phyloP scores from a whole-genome alignment of 1,284 basidiomycete genomes.

The Melampsora abietis-canadensis region DNA sequence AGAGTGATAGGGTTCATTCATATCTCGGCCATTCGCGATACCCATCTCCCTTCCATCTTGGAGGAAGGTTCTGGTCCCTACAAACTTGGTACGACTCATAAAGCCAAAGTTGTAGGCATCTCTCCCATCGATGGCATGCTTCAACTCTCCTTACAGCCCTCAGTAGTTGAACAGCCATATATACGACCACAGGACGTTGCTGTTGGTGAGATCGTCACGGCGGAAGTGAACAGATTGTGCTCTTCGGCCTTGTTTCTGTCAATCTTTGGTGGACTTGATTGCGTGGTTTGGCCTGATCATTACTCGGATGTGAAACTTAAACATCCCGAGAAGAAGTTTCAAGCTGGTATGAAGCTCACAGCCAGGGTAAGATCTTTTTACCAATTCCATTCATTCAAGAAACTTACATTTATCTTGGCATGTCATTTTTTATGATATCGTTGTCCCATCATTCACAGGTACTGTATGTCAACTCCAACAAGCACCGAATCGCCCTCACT shows the following conservation, averaged over 20 bases:
- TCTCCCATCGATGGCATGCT: conserved; percentile 83
- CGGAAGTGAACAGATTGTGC: conserved; percentile 75
- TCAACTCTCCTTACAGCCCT: conserved; percentile 77
- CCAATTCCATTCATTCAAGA: background rate
- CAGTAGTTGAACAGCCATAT: conserved; percentile 80
- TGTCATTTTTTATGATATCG: background rate
- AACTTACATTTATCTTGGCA: background rate
- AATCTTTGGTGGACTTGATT: conserved; percentile 80
- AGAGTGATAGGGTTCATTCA: conserved; percentile 70
- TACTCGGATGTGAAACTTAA: conserved; percentile 91
- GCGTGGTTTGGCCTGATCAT: conserved; percentile 89
- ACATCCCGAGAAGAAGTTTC: conserved; percentile 88
- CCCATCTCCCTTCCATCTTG: conserved; percentile 59
- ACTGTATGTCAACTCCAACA: conserved; percentile 75
- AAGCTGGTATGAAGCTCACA: conserved; percentile 75
- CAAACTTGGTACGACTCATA: conserved; percentile 73
- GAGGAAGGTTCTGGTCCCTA: conserved; percentile 66
- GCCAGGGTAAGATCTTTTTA: conserved; percentile 64
- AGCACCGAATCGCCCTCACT: conserved; percentile 79
- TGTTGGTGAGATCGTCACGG: conserved; percentile 75
- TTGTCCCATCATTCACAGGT: conserved; percentile 59
- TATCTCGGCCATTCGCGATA: conserved; percentile 58
- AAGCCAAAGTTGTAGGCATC: conserved; percentile 83
- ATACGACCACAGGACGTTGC: conserved; percentile 78
- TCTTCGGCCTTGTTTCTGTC: conserved; percentile 77